Evolutionary conservation across 805 yeast species (phyloP).

Genomic region (Wickerhamiella kazuoi): DNA sequence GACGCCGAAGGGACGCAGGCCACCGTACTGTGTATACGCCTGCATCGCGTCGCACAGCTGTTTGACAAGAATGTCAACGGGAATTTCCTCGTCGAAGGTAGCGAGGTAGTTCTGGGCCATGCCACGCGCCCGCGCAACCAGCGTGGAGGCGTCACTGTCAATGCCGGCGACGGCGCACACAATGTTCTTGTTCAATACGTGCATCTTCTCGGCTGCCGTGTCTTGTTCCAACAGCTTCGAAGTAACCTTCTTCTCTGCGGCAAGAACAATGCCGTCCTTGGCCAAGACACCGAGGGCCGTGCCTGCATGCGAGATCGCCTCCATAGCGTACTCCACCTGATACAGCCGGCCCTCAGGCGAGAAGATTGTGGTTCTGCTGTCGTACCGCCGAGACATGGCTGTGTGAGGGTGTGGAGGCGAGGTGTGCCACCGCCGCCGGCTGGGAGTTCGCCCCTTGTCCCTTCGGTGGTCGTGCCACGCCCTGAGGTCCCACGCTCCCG

Average conservation of each 20-base stretch:
- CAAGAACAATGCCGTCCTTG: constrained; percentile 76
- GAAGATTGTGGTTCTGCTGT: constrained; percentile 93
- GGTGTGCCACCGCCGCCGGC: background rate
- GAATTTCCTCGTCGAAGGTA: constrained; percentile 79
- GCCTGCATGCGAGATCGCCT: constrained; percentile 71
- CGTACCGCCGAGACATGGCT: constrained; percentile 82
- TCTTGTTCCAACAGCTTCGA: constrained; percentile 87
- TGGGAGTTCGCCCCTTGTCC: background rate
- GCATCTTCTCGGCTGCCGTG: constrained; percentile 81
- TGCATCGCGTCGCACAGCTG: constrained; percentile 85
- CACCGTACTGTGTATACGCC: constrained; percentile 97
- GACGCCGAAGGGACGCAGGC: constrained; percentile 95
- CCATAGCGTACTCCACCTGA: constrained; percentile 92
- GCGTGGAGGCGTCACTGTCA: constrained; percentile 89
- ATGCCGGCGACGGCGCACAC: constrained; percentile 95
- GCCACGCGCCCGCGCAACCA: constrained; percentile 73
- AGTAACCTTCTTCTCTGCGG: constrained; percentile 93
- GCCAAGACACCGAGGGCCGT: constrained; percentile 67
- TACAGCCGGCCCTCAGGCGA: constrained; percentile 97
- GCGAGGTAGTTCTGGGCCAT: constrained; percentile 71
- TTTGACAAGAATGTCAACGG: constrained; percentile 81
- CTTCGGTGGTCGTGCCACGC: background rate
- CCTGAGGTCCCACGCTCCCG: background rate
- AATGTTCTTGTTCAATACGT: constrained; percentile 50
- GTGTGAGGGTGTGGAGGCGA: background rate